Evolutionary conservation across 352 stramenopile genomes (phyloP).

Genomic region (Phytopythium chamaehyphon): DNA sequence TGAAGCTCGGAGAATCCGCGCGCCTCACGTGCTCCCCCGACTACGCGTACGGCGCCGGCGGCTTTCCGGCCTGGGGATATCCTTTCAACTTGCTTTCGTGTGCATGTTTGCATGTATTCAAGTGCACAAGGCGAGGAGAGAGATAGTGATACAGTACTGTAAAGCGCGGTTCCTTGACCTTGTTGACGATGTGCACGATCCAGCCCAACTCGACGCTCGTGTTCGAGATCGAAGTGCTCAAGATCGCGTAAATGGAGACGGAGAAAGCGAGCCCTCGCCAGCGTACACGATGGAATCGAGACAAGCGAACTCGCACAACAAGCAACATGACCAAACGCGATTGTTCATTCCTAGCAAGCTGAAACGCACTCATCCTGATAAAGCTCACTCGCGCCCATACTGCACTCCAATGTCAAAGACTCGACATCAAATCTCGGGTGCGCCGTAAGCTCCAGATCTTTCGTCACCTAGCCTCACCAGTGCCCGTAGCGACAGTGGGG

Average conservation of each 20-base stretch:
- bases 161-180: slow-evolving; percentile 29
- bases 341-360: background rate
- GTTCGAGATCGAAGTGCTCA: slow-evolving; percentile 93
- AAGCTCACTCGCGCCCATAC: background rate
- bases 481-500: background rate
- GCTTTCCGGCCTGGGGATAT: slow-evolving; percentile 94
- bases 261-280: background rate
- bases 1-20: slow-evolving; percentile 88
- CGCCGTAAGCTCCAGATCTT: too few relatives aligned
- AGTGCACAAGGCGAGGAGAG: too few relatives aligned
- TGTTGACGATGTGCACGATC: slow-evolving; percentile 59
- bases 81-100: slow-evolving; percentile 26
- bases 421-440: too few relatives aligned
- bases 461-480: background rate
- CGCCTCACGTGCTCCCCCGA: slow-evolving; percentile 92
- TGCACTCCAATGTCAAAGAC: background rate
- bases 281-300: too few relatives aligned
- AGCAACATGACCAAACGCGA: slow-evolving; percentile 3
- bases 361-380: background rate
- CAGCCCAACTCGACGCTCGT: slow-evolving; percentile 89
- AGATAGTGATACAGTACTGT: too few relatives aligned
- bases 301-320: background rate
- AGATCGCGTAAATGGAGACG: slow-evolving; percentile 42
- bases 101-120: slow-evolving; percentile 6
- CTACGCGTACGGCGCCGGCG: slow-evolving; percentile 92